Conservation (phyloP, 2,329 filamentous ascomycete genomes). For the Aspergillus viridinutans region DNA sequence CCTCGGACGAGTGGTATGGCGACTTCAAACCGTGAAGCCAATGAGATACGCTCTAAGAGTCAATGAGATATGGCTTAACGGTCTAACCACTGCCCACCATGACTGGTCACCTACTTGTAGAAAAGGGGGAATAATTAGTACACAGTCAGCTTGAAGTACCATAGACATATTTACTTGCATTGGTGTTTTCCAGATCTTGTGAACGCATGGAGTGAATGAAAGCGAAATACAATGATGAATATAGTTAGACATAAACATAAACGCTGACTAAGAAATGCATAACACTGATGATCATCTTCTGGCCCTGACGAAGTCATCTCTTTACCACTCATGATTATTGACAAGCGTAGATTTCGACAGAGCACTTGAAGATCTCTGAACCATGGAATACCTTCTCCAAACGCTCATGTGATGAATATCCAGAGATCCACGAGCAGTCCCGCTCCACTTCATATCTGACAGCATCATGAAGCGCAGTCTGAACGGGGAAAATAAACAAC, state of each 20-base stretch:
- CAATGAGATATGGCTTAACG: no score
- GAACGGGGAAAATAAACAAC: neutral
- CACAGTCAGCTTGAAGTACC: no score
- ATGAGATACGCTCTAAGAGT: no score
- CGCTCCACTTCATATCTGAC: neutral
- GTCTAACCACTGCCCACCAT: no score
- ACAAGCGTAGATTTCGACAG: neutral
- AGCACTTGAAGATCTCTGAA: neutral
- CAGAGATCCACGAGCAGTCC: neutral
- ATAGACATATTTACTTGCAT: no score
- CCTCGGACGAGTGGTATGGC: no score
- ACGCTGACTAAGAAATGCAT: neutral
- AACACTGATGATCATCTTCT: neutral
- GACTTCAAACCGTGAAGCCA: no score
- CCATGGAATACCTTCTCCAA: neutral
- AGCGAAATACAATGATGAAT: neutral
- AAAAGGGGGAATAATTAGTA: no score
- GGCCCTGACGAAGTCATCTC: neutral
- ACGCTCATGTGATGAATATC: neutral
- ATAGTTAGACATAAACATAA: no score
- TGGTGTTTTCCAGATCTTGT: no score
- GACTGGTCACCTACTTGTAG: no score
- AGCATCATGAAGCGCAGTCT: slow-evolving; percentile 10
- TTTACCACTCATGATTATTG: neutral
- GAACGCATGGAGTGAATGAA: no score